Percentiles rank a stretch among this genome's conserved stretches.
Evolutionary conservation across 345 rosid species (phyloP).

Genomic region (Noccaea caerulescens): DNA sequence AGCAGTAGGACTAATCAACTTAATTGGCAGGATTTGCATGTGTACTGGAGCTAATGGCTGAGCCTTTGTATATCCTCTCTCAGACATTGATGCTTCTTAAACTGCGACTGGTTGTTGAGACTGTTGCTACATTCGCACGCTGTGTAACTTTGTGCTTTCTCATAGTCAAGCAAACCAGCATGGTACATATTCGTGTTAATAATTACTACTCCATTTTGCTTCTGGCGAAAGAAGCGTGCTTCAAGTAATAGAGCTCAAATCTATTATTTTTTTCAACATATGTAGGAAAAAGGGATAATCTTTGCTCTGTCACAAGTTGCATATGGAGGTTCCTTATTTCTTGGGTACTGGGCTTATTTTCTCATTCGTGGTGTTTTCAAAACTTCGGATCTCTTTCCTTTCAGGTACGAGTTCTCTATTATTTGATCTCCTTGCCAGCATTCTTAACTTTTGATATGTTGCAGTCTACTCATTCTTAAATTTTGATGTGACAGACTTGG

Average conservation of each 20-base stretch:
- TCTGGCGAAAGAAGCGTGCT: conserved; percentile 16
- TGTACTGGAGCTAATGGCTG: conserved; percentile 85
- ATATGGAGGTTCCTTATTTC: conserved; percentile 71
- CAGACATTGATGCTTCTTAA: conserved; percentile 76
- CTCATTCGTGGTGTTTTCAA: conserved; percentile 53
- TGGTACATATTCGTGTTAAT: conserved; percentile 54
- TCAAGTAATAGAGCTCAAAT: neutral
- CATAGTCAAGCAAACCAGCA: conserved; percentile 57
- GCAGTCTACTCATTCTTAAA: neutral
- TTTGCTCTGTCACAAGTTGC: conserved; percentile 84
- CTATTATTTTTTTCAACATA: conserved; percentile 3
- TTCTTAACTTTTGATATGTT: conserved; percentile 17
- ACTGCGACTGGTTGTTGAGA: conserved; percentile 80
- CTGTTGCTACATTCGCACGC: conserved; percentile 73
- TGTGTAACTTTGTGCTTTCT: conserved; percentile 77
- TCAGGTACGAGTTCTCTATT: conserved; percentile 60
- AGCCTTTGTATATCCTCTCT: conserved; percentile 87
- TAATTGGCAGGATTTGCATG: conserved; percentile 75
- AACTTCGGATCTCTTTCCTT: conserved; percentile 69
- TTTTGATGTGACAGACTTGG: conserved; percentile 52
- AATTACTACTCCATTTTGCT: conserved; percentile 11
- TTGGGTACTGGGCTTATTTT: conserved; percentile 93
- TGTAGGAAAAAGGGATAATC: conserved; percentile 68
- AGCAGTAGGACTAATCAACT: conserved; percentile 11
- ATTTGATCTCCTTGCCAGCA: neutral